Conservation (phyloP, 2,329 filamentous ascomycete genomes). For the Cercospora sp. region DNA sequence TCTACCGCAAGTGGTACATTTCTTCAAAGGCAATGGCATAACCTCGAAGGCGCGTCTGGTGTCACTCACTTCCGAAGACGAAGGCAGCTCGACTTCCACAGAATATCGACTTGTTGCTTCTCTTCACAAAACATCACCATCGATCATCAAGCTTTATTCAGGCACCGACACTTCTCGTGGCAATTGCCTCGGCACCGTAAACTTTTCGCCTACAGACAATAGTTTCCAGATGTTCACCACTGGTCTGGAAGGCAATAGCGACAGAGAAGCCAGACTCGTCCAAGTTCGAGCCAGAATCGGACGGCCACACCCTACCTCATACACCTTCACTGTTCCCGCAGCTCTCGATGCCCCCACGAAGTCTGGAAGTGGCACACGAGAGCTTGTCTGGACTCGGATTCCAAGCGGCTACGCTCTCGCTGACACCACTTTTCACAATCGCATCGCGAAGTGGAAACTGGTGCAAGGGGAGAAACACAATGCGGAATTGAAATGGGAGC, state of each 20-base stretch:
- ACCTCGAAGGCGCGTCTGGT: slow-evolving; percentile 4
- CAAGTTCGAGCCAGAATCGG: slow-evolving; percentile 9
- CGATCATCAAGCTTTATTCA: slow-evolving; percentile 12
- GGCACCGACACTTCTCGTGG: neutral
- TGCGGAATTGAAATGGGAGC: slow-evolving; percentile 10
- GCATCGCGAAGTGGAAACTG: slow-evolving; percentile 11
- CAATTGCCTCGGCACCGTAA: neutral
- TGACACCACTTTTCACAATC: slow-evolving; percentile 10
- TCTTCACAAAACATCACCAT: slow-evolving; percentile 11
- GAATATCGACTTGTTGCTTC: slow-evolving; percentile 9
- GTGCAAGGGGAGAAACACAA: slow-evolving; percentile 11
- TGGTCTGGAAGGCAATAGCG: neutral
- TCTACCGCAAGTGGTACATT: neutral
- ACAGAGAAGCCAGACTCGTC: slow-evolving; percentile 11
- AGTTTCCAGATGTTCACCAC: neutral
- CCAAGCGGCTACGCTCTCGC: slow-evolving; percentile 12
- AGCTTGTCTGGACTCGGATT: slow-evolving; percentile 15
- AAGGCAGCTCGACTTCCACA: neutral
- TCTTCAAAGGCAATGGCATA: slow-evolving; percentile 16
- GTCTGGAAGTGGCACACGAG: neutral
- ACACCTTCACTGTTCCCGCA: neutral
- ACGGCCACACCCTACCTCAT: slow-evolving; percentile 12
- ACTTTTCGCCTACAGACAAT: neutral
- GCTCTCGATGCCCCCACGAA: neutral
- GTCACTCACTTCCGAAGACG: neutral